Conservation (phyloP, 2,329 filamentous ascomycete genomes). For the Penicillium capsulatum region DNA sequence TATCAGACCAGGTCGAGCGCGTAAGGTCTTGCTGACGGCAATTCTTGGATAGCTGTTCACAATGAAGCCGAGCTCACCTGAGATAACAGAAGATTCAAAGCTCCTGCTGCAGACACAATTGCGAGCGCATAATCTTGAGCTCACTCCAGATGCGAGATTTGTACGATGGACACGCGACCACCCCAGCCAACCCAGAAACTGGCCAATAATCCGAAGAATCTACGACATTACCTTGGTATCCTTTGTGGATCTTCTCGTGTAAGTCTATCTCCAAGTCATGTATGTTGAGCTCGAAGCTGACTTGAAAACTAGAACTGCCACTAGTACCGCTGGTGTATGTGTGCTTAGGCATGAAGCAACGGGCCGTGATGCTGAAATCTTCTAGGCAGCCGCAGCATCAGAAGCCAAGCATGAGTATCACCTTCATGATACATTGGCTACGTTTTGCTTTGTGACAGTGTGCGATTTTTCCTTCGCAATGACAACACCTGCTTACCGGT, state of each 20-base stretch:
- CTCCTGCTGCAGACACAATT: constrained; percentile 17
- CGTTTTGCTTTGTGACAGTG: constrained; percentile 32
- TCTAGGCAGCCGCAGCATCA: constrained; percentile 29
- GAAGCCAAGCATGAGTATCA: constrained; percentile 26
- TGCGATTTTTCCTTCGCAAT: constrained; percentile 4
- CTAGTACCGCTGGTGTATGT: constrained; percentile 36
- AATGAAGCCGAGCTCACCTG: constrained; percentile 12
- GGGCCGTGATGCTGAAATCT: not conserved
- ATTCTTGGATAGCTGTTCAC: no score
- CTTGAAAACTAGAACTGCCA: constrained; percentile 27
- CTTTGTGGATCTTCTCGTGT: constrained; percentile 34
- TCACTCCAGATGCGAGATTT: constrained; percentile 29
- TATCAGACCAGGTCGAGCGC: no score
- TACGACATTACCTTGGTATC: constrained; percentile 30
- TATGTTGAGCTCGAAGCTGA: constrained; percentile 10
- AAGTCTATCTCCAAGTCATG: not conserved
- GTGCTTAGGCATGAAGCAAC: not conserved
- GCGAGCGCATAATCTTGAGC: constrained; percentile 24
- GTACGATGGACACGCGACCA: constrained; percentile 32
- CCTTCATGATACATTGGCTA: constrained; percentile 24
- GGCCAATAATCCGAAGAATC: constrained; percentile 25
- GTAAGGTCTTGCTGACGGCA: no score
- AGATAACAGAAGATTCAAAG: constrained; percentile 12
- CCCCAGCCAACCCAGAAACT: constrained; percentile 32
- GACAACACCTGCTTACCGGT: not conserved